Evolutionary conservation across 805 yeast species (phyloP), one percentile per base, ranked within the genome.

Genomic region (Priceomyces haplophilus): DNA sequence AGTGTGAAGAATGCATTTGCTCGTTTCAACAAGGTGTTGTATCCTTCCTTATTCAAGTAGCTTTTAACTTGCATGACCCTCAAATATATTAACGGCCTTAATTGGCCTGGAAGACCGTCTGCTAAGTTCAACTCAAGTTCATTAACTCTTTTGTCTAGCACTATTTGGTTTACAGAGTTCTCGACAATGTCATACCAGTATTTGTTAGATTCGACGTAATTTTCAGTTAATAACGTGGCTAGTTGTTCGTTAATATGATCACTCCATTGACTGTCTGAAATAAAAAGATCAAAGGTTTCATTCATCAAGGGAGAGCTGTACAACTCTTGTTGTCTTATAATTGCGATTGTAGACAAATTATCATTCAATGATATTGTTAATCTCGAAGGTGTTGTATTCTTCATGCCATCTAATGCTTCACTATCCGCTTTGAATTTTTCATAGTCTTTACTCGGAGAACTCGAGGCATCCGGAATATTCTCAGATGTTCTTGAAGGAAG

Each of bases 81-180:
- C 36, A 64, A 50, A 42, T 70, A 70, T 0, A 65, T 59, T n/a
- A 57, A 42, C 3, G 61, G 52, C 33, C 73, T 52, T 35, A 62
- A 48, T 2, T 51, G 47, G 2, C 30, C 48, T 1, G 75, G 72
- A 3, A 70, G 58, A 0, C 73, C 72, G 3, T 41, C 29, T 1
- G 52, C 24, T 15, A 69, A 37, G 7, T 57, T 50, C 4, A 35
- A 19, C 42, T 64, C 69, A 21, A 65, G 44, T 7, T 43, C 42
- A 1, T 44, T 15, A 17, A 40, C 34, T 32, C 29, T 25, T 16
- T 44, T 16, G 18, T 45, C 40, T 13, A 41, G 31, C 4, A 55
- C 34, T 18, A 36, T 44, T 34, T 42, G 54, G 32, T 44, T 39
- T 33, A 46, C 44, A 46, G 45, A 51, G 31, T 54, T 52, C 12